Conservation (phyloP, 306 rosid species). For the Lathyrus oleraceus region DNA sequence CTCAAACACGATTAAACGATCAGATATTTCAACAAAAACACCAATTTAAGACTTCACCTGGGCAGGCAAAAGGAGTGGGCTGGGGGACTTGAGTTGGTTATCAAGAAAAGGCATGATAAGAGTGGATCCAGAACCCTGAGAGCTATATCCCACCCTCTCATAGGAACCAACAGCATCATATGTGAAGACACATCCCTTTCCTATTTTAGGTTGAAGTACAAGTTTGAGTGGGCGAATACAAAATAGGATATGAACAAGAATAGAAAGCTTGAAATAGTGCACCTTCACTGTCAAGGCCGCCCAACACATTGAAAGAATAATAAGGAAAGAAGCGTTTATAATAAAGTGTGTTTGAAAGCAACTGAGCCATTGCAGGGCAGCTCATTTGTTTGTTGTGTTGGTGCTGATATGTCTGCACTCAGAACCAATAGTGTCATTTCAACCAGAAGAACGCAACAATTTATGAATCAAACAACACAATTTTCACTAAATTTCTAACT, state of each 20-base stretch:
- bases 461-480: background rate
- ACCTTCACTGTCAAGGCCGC: constrained; percentile 98
- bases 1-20: background rate
- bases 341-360: constrained; percentile 5
- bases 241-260: constrained; percentile 27
- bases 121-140: constrained; percentile 88
- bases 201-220: constrained; percentile 43
- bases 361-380: constrained; percentile 5
- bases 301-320: constrained; percentile 91
- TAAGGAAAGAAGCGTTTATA: constrained; percentile 60
- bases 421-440: background rate
- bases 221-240: constrained; percentile 5
- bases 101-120: constrained; percentile 7
- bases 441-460: background rate
- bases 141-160: constrained; percentile 95
- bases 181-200: constrained; percentile 98
- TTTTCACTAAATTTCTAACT: background rate
- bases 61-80: constrained; percentile 9
- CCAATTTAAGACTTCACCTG: background rate
- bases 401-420: constrained; percentile 6
- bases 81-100: background rate
- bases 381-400: constrained; percentile 14
- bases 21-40: background rate
- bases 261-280: constrained; percentile 29
- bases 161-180: constrained; percentile 99